A percentile compares a stretch with the other conserved stretches of the same genome.
These are phyloP conservation scores for Rhypophila decipiens DNA, from an alignment of 495 filamentous ascomycete genomes.

Conservation along the genomic window DNA sequence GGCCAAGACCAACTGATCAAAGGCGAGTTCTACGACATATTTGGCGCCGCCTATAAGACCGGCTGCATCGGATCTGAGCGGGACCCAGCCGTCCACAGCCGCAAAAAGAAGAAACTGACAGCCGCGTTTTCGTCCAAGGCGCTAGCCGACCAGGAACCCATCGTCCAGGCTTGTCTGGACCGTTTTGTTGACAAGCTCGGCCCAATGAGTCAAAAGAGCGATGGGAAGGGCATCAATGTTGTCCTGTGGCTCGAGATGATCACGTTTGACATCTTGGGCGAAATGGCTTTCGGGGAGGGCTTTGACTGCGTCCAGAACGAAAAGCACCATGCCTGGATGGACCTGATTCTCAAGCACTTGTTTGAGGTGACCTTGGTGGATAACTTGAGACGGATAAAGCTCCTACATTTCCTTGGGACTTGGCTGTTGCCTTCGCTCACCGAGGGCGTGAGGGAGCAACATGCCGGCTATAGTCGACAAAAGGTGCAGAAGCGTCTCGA, in stretches of 20 bases:
- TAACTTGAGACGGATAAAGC: conserved; percentile 8
- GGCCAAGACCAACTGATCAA: conserved; percentile 15
- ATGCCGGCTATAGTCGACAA: neutral
- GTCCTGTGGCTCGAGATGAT: conserved; percentile 45
- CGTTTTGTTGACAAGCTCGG: too few relatives aligned
- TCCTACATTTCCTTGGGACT: too few relatives aligned
- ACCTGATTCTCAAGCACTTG: conserved; percentile 21
- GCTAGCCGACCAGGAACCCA: conserved; percentile 30
- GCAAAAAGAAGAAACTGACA: conserved; percentile 36
- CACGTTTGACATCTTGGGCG: conserved; percentile 54
- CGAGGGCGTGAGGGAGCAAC: neutral
- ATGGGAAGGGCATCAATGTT: conserved; percentile 23
- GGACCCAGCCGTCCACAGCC: too few relatives aligned
- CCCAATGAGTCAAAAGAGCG: too few relatives aligned
- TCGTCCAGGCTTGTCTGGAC: conserved; percentile 30
- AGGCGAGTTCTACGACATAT: conserved; percentile 11
- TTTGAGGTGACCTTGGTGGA: conserved; percentile 22
- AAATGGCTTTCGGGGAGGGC: conserved; percentile 48
- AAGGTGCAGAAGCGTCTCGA: neutral
- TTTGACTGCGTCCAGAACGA: conserved; percentile 41
- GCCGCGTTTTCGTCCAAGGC: conserved; percentile 43
- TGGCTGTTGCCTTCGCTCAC: conserved; percentile 4
- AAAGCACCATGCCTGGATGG: conserved; percentile 29
- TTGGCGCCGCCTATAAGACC: conserved; percentile 20
- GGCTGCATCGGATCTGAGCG: too few relatives aligned